Percentiles rank a stretch among this genome's conserved stretches.
These are phyloP conservation scores for Nannizzia gypsea DNA, from an alignment of 2,329 filamentous ascomycete genomes.

Conservation along the genomic window DNA sequence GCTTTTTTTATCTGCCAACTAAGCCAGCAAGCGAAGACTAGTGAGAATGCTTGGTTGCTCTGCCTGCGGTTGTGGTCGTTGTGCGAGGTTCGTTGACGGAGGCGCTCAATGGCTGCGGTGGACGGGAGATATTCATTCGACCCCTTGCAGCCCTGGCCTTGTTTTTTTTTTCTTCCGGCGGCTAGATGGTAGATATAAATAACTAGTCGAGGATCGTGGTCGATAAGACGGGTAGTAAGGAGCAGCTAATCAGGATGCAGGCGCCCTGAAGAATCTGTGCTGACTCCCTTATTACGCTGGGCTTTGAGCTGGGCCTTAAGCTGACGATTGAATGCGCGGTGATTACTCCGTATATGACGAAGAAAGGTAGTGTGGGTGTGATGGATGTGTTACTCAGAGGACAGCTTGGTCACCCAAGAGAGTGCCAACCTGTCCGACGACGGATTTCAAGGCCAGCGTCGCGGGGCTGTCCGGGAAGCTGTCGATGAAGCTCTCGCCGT, in stretches of 20 bases:
- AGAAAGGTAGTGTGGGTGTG: no score
- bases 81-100: neutral
- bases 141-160: neutral
- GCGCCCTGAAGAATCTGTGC: neutral
- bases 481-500: constrained; percentile 94
- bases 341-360: no score
- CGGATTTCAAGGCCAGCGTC: constrained; percentile 64
- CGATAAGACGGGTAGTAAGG: neutral
- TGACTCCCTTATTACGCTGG: no score
- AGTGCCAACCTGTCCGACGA: constrained; percentile 59
- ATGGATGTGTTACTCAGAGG: neutral
- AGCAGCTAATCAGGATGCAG: neutral
- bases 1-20: neutral
- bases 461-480: constrained; percentile 87
- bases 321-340: neutral
- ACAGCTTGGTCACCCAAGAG: neutral
- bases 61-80: no score
- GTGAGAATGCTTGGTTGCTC: no score
- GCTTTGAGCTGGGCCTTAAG: no score
- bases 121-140: neutral
- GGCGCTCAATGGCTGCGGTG: neutral
- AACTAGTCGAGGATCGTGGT: neutral
- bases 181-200: neutral
- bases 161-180: no score
- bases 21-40: no score